These are phyloP conservation scores for Teratosphaeria pseudoeucalypti DNA, from an alignment of 2,329 filamentous ascomycete species.

Conservation along the genomic window DNA sequence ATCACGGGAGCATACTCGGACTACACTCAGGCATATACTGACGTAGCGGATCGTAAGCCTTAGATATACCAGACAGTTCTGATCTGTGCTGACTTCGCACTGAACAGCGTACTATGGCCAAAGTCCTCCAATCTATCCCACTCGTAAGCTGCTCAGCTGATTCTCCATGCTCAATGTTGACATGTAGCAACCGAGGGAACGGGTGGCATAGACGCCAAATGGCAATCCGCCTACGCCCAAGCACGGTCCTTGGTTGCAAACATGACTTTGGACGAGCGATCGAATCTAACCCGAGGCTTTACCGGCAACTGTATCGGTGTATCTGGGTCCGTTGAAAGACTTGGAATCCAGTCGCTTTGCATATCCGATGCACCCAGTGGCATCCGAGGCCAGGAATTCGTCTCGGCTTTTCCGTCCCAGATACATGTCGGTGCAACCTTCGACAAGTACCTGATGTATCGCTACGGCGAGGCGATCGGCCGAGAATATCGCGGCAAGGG, in stretches of 20 bases:
- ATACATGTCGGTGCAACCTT: constrained; percentile 47
- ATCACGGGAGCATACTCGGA: not conserved
- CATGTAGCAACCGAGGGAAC: constrained; percentile 7
- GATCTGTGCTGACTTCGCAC: not conserved
- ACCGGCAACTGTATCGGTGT: constrained; percentile 55
- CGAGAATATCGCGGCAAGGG: constrained; percentile 26
- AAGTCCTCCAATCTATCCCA: constrained; percentile 19
- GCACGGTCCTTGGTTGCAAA: constrained; percentile 22
- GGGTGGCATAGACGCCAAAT: constrained; percentile 14
- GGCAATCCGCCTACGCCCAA: constrained; percentile 21
- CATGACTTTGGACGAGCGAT: constrained; percentile 26
- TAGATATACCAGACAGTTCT: not conserved
- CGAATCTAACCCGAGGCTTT: constrained; percentile 23
- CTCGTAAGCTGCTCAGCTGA: constrained; percentile 11
- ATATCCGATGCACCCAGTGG: constrained; percentile 33
- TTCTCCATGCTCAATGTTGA: not conserved
- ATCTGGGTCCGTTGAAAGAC: constrained; percentile 58
- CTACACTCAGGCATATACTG: not conserved
- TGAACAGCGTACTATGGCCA: constrained; percentile 7
- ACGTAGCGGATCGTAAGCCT: not conserved
- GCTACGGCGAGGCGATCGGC: constrained; percentile 43
- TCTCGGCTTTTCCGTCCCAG: constrained; percentile 69
- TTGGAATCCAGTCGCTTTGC: constrained; percentile 54
- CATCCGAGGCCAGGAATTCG: constrained; percentile 60
- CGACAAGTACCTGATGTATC: constrained; percentile 44